Conservation (phyloP, 23 red algal species). For the Gracilaria vermiculophylla region DNA sequence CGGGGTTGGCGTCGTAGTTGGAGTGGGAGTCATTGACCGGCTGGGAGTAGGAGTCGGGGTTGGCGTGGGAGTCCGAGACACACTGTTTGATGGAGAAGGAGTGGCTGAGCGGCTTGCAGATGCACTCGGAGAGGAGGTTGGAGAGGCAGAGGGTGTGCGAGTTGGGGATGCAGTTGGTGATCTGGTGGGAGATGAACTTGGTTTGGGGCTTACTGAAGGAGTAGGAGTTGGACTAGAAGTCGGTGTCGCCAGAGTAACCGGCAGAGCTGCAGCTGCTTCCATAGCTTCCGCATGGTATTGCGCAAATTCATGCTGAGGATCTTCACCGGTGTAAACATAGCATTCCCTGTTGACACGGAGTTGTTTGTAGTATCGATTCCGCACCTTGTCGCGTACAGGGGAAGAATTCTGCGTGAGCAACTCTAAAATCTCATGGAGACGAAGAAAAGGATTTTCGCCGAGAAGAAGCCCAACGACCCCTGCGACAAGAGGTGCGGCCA, state of each 20-base stretch:
- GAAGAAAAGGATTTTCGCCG: background rate
- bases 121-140: background rate
- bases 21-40: background rate
- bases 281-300: background rate
- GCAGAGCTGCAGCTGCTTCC: background rate
- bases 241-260: background rate
- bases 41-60: background rate
- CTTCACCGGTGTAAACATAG: background rate
- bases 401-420: background rate
- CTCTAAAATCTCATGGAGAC: background rate
- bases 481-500: slow-evolving; percentile 64
- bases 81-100: background rate
- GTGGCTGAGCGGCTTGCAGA: background rate
- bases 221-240: background rate
- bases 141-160: slow-evolving; percentile 2
- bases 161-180: background rate
- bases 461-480: slow-evolving; percentile 43
- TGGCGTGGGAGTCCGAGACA: background rate
- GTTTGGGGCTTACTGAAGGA: background rate
- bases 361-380: background rate
- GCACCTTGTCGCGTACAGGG: background rate
- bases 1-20: background rate
- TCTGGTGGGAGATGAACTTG: background rate
- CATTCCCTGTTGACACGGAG: background rate
- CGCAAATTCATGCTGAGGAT: background rate